A percentile compares a stretch with the other conserved stretches of the same genome.
Evolutionary conservation across 305 asterid species (phyloP).

Genomic region (Nicotiana rustica): DNA sequence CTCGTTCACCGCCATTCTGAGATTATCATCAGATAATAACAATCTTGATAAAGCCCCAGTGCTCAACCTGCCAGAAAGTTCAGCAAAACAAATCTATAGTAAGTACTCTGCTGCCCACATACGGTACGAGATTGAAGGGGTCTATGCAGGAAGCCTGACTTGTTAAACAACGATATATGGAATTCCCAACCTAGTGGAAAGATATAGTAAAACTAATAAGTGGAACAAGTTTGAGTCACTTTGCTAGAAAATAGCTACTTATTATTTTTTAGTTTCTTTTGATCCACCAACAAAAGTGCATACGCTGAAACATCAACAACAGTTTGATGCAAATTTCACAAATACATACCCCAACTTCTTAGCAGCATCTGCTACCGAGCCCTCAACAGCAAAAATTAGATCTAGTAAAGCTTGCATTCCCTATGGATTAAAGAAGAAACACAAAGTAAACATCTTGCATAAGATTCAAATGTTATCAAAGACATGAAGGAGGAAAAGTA

Average conservation of each 20-base stretch:
- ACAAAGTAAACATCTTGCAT: conserved; percentile 27
- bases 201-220: neutral
- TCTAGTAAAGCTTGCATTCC: conserved; percentile 98
- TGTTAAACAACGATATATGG: conserved; percentile 11
- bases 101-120: neutral
- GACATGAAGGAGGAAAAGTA: conserved; percentile 37
- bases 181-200: neutral
- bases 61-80: conserved; percentile 64
- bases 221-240: neutral
- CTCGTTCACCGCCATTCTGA: conserved; percentile 83
- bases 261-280: neutral
- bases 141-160: neutral
- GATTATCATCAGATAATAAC: conserved; percentile 86
- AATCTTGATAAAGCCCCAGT: conserved; percentile 90
- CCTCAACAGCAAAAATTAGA: conserved; percentile 78
- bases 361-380: conserved; percentile 85
- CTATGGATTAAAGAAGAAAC: conserved; percentile 50
- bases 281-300: neutral
- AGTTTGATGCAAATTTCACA: neutral
- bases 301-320: neutral
- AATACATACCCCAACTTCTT: conserved; percentile 77
- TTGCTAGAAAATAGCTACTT: neutral
- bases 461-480: neutral
- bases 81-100: conserved; percentile 33
- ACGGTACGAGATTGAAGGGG: neutral